A percentile compares a stretch with the other conserved stretches of the same genome.
Conservation (phyloP, 192 early-diverging fungal genomes). For the Coemansia sp. region DNA sequence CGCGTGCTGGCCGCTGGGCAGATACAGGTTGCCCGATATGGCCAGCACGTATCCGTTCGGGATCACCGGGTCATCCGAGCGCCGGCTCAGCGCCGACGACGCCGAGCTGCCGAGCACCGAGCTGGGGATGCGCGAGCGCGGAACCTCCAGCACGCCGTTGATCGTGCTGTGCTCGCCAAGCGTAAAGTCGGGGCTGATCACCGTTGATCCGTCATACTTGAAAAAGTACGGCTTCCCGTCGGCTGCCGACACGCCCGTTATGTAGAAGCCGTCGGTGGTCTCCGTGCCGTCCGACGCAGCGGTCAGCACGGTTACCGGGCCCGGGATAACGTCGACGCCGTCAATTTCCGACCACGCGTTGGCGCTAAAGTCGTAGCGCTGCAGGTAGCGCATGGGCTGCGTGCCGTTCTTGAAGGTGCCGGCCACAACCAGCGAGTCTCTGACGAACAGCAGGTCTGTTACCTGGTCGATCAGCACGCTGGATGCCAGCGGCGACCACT, state of each 20-base stretch:
- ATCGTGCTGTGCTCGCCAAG: conserved; percentile 33
- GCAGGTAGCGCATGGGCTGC: conserved; percentile 37
- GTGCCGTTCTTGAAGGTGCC: conserved; percentile 59
- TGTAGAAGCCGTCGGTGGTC: conserved; percentile 24
- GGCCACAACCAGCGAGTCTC: conserved; percentile 49
- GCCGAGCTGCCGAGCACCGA: conserved; percentile 31
- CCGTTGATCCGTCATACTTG: conserved; percentile 53
- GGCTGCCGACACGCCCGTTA: conserved; percentile 19
- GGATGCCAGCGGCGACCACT: conserved; percentile 49
- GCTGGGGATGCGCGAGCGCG: conserved; percentile 33
- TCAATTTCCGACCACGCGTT: conserved; percentile 50
- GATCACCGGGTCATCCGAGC: conserved; percentile 17
- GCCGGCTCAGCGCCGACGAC: conserved; percentile 12
- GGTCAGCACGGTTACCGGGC: conserved; percentile 50
- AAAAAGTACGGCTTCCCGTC: conserved; percentile 50
- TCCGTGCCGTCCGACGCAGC: conserved; percentile 13
- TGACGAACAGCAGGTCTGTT: conserved; percentile 42
- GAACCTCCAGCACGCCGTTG: conserved; percentile 25
- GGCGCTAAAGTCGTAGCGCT: conserved; percentile 52
- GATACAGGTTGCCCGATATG: conserved; percentile 36
- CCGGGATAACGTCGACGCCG: conserved; percentile 47
- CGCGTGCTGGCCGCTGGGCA: conserved; percentile 28
- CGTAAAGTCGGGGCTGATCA: conserved; percentile 27
- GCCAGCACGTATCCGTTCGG: conserved; percentile 41
- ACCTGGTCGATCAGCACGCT: conserved; percentile 39